Evolutionary conservation across 768 basidiomycete genomes (phyloP).

Genomic region (Tephrocybe sp.): DNA sequence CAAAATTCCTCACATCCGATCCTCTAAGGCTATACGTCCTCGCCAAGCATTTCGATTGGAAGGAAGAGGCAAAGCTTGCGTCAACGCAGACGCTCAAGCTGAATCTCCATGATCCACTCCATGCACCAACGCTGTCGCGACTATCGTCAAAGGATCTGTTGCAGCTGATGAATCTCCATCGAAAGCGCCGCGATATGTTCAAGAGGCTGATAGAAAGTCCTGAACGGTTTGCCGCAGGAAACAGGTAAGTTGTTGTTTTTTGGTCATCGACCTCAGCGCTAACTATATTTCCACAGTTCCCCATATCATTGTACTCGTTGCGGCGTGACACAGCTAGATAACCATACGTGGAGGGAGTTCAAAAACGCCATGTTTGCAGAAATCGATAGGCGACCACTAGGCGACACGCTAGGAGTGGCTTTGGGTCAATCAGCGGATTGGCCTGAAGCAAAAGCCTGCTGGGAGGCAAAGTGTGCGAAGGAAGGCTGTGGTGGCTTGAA

Average conservation of each 20-base stretch:
- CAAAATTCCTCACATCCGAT: slow-evolving; percentile 40
- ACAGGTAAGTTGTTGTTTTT: slow-evolving; percentile 31
- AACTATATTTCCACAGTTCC: slow-evolving; percentile 19
- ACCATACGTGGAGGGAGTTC: slow-evolving; percentile 61
- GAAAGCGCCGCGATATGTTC: slow-evolving; percentile 50
- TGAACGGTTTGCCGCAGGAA: slow-evolving; percentile 56
- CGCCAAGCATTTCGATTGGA: slow-evolving; percentile 64
- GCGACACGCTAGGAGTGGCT: slow-evolving; percentile 48
- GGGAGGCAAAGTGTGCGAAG: slow-evolving; percentile 58
- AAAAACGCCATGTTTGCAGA: slow-evolving; percentile 57
- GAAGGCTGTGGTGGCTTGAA: slow-evolving; percentile 50
- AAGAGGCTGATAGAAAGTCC: slow-evolving; percentile 53
- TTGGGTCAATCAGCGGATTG: slow-evolving; percentile 51
- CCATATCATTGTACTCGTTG: slow-evolving; percentile 55
- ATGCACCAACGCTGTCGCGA: slow-evolving; percentile 45
- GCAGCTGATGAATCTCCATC: slow-evolving; percentile 57
- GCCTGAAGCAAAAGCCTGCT: slow-evolving; percentile 60
- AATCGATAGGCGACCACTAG: slow-evolving; percentile 59
- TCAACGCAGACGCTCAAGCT: slow-evolving; percentile 58
- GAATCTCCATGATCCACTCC: slow-evolving; percentile 41
- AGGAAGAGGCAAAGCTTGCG: slow-evolving; percentile 53
- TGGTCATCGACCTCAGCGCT: not conserved
- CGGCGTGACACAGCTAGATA: slow-evolving; percentile 51
- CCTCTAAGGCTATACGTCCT: slow-evolving; percentile 55
- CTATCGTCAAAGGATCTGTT: slow-evolving; percentile 54